Evolutionary conservation across 2,329 filamentous ascomycete species (phyloP), one percentile per base, ranked within the genome.

Genomic region (Nigrospora osmanthi): DNA sequence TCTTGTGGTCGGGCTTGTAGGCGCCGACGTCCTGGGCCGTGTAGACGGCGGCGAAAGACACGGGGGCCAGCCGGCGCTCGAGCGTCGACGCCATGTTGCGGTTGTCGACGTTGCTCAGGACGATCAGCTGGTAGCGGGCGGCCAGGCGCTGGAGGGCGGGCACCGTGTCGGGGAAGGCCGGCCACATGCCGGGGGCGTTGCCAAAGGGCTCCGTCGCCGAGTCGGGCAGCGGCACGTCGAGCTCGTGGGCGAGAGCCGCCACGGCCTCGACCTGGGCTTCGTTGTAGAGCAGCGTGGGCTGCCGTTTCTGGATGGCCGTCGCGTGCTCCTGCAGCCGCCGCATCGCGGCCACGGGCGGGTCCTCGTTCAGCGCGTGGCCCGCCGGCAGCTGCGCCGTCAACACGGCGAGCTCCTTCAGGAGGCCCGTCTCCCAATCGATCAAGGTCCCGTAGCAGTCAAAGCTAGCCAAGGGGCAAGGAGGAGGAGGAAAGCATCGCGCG

Each of bases 381-480:
- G 60, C 56, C 9, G 60, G 41, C 30, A 30, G 35, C 32, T 33
- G 32, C 1, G 68, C 57, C 28, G 78, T 63, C 12, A 77, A 56
- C 1, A 78, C 72, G 33, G 63, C 52, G 2, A 89, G 71, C 5
- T 74, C 71, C 2, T 63, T 50, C 43, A 75, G 61, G 46, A 88
- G 75, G 48, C 83, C 83, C n/a, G 66, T 61, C 62, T 89, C 83
- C 83, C 84, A 89, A 67, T 90, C 84, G 48, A 89, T 78, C 2
- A 90, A 73, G 0, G 86, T 90, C 56, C 85, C 85, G 61, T 86
- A 89, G 66, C 85, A 80, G 63, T 90, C 85, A 62, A 89, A 88
- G 50, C 79, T 80, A 43, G 88, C 76, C 47, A 51, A 40, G 28
- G 45, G 45, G 32, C 49, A 56, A 32, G 15, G 14, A 12, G 42